A percentile compares a stretch with the other conserved stretches of the same genome.
Conservation (phyloP, 148 eudicot genomes). For the Camellia japonica region DNA sequence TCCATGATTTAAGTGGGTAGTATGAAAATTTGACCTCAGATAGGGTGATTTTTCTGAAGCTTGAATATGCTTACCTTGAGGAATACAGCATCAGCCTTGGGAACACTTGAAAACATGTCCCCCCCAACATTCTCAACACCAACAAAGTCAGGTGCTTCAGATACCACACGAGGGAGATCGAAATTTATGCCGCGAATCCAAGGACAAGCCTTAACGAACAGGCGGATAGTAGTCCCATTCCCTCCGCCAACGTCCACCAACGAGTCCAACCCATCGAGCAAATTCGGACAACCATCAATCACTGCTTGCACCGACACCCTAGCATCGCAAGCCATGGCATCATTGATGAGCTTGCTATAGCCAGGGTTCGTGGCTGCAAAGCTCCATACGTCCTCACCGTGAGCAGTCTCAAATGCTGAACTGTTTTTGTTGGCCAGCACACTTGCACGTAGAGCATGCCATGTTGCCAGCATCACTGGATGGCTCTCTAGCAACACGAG, state of each 20-base stretch:
- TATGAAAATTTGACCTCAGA: too few species aligned
- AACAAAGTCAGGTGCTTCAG: constrained; percentile 19
- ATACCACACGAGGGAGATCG: constrained; percentile 61
- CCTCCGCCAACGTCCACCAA: constrained; percentile 86
- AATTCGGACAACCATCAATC: constrained; percentile 33
- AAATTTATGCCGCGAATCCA: constrained; percentile 63
- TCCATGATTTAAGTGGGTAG: too few species aligned
- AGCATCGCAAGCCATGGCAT: constrained; percentile 63
- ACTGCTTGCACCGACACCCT: constrained; percentile 34
- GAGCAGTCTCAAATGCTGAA: constrained; percentile 39
- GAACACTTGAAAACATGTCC: constrained; percentile 50
- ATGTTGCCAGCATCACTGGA: constrained; percentile 52
- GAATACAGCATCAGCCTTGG: constrained; percentile 50
- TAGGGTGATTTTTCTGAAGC: too few species aligned
- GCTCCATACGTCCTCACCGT: constrained; percentile 54
- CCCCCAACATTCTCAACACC: constrained; percentile 54
- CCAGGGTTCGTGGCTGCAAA: constrained; percentile 31
- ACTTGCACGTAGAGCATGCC: constrained; percentile 45
- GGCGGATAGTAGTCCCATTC: constrained; percentile 43
- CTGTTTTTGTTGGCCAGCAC: constrained; percentile 15
- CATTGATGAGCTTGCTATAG: constrained; percentile 52
- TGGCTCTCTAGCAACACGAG: constrained; percentile 40
- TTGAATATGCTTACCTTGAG: constrained; percentile 30
- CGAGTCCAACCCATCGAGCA: constrained; percentile 38
- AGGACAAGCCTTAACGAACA: constrained; percentile 45